phyloP scores from a whole-genome alignment of 148 eudicot genomes.

The Polygonum maritimum region DNA sequence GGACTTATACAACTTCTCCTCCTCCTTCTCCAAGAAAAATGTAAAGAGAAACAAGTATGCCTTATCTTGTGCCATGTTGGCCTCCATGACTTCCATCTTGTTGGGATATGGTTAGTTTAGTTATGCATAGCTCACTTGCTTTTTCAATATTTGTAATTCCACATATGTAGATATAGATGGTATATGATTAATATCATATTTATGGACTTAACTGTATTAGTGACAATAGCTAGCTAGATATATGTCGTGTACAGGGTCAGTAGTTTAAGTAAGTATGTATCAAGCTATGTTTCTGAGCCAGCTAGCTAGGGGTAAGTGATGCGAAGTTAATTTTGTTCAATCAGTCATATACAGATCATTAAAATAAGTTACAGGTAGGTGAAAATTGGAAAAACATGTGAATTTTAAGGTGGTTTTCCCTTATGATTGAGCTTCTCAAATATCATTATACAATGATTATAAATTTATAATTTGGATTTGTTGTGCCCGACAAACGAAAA shows the following conservation, averaged over 20 bases:
- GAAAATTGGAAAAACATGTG: no score
- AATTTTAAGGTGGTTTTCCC: no score
- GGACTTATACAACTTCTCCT: not conserved
- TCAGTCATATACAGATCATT: no score
- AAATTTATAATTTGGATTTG: not conserved
- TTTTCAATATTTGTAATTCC: no score
- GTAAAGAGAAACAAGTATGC: conserved; percentile 40
- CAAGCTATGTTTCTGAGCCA: no score
- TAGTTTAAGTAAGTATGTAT: no score
- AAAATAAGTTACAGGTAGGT: no score
- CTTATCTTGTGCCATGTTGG: conserved; percentile 31
- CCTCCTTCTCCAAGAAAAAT: conserved; percentile 11
- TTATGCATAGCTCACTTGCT: not conserved
- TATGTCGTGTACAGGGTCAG: no score
- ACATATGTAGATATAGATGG: no score
- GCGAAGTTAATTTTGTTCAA: no score
- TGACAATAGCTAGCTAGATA: not conserved
- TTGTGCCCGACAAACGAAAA: not conserved
- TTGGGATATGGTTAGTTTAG: conserved; percentile 38
- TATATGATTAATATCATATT: not conserved
- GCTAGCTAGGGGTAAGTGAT: no score
- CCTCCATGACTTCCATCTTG: conserved; percentile 48
- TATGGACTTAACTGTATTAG: not conserved
- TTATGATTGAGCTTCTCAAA: not conserved
- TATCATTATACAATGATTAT: not conserved